phyloP scores from a whole-genome alignment of 495 filamentous ascomycete genomes.

The Clavariopsis aquatica region DNA sequence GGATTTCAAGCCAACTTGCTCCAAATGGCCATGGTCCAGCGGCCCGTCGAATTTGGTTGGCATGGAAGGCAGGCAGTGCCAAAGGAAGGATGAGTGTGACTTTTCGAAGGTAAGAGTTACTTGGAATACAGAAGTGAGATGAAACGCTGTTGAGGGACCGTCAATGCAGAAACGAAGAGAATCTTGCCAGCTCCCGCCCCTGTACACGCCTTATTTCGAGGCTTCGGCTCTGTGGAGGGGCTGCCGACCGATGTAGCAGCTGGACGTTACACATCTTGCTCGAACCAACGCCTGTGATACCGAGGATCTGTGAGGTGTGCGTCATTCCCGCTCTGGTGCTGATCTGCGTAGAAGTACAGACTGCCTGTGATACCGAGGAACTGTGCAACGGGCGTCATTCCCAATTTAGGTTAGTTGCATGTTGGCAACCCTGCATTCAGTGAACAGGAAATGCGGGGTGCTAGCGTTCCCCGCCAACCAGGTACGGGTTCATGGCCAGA shows the following conservation, averaged over 20 bases:
- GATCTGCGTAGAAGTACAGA: too few relatives aligned
- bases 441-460: constrained; percentile 1
- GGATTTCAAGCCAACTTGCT: constrained; percentile 18
- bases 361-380: constrained; percentile 3
- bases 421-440: background rate
- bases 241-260: too few relatives aligned
- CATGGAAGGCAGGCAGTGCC: background rate
- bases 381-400: background rate
- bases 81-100: too few relatives aligned
- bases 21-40: constrained; percentile 11
- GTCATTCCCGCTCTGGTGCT: too few relatives aligned
- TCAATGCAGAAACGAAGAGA: background rate
- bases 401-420: background rate
- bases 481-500: background rate
- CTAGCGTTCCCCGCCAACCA: background rate
- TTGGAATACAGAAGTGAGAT: too few relatives aligned
- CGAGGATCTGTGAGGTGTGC: too few relatives aligned
- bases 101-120: too few relatives aligned
- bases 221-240: too few relatives aligned
- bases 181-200: too few relatives aligned
- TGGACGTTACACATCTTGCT: too few relatives aligned
- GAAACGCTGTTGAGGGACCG: background rate
- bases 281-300: background rate
- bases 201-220: too few relatives aligned
- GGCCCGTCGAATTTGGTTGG: constrained; percentile 29